A percentile compares a stretch with the other conserved stretches of the same genome.
These are phyloP conservation scores for Triangularia verruculosa DNA, from an alignment of 2,329 filamentous ascomycete species.

Conservation along the genomic window DNA sequence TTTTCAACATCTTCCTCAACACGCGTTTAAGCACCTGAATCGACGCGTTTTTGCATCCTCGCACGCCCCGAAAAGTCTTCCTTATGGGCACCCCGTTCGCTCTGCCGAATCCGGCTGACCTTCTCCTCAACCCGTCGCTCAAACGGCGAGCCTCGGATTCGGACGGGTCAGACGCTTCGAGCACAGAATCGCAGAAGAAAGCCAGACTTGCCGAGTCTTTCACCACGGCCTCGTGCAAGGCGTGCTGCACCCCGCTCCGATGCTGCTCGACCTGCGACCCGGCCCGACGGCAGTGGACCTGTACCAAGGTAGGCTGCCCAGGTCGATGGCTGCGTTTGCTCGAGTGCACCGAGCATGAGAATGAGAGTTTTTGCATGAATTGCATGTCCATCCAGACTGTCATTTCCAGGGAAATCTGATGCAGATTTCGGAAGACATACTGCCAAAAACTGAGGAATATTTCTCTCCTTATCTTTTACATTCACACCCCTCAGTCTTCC, in stretches of 20 bases:
- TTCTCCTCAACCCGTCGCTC: not conserved
- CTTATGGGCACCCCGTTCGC: not conserved
- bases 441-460: too few relatives aligned
- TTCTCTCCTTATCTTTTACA: too few relatives aligned
- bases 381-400: too few relatives aligned
- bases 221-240: not conserved
- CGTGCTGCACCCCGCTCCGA: not conserved
- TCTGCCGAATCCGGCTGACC: not conserved
- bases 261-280: not conserved
- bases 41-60: not conserved
- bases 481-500: too few relatives aligned
- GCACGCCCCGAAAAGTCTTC: not conserved
- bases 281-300: not conserved
- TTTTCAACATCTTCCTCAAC: not conserved
- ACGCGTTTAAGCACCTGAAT: not conserved
- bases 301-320: not conserved
- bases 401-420: too few relatives aligned
- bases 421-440: too few relatives aligned
- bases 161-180: not conserved
- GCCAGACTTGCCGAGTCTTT: not conserved
- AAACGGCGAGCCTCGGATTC: not conserved
- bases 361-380: too few relatives aligned
- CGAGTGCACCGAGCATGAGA: not conserved
- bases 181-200: not conserved
- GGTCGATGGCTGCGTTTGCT: not conserved